These are phyloP conservation scores for Gillenia trifoliata DNA, from an alignment of 306 rosid species.

Conservation along the genomic window DNA sequence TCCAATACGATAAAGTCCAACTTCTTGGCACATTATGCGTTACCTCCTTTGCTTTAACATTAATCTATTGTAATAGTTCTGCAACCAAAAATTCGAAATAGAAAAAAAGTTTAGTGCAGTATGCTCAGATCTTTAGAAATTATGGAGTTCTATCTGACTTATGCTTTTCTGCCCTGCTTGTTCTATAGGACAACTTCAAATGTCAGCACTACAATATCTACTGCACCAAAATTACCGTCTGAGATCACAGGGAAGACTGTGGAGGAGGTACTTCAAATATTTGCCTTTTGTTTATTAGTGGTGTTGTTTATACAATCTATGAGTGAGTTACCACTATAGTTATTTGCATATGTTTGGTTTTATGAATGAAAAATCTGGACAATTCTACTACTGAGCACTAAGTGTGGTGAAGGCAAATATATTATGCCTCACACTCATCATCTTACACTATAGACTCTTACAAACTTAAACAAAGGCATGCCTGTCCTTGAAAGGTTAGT, in stretches of 20 bases:
- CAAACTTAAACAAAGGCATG: not conserved
- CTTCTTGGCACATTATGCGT: not conserved
- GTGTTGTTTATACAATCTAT: not conserved
- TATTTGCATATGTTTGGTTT: not conserved
- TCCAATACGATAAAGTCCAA: not conserved
- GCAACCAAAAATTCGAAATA: too few relatives aligned
- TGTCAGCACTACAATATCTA: constrained; percentile 43
- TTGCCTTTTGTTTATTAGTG: not conserved
- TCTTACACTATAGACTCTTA: not conserved
- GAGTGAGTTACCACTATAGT: not conserved
- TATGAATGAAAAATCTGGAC: not conserved
- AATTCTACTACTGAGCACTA: not conserved
- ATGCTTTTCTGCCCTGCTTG: constrained; percentile 22
- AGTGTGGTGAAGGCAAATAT: not conserved
- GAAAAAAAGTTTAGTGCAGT: too few relatives aligned
- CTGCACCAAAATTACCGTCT: constrained; percentile 75
- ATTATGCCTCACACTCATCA: not conserved
- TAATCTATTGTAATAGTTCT: too few relatives aligned
- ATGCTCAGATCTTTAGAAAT: not conserved
- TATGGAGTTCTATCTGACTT: constrained; percentile 12
- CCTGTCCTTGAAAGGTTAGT: not conserved
- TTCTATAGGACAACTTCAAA: constrained; percentile 60
- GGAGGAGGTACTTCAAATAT: constrained; percentile 65
- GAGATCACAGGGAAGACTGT: constrained; percentile 94
- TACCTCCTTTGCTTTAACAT: too few relatives aligned